phyloP scores from a whole-genome alignment of 805 yeast species.

The Schizosaccharomyces octosporus region DNA sequence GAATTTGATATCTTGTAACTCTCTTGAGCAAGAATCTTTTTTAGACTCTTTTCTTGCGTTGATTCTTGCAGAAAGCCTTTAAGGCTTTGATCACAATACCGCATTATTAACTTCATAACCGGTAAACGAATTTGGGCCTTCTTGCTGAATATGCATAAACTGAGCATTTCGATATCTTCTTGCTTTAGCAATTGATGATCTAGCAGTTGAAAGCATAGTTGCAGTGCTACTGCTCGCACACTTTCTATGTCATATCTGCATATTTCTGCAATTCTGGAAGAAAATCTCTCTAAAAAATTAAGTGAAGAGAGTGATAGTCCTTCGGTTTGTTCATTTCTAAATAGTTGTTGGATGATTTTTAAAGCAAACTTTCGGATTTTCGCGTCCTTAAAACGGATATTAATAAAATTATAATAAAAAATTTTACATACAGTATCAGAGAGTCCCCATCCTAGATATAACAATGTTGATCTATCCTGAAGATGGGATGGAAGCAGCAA shows the following conservation, averaged over 20 bases:
- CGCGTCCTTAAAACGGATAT: neutral
- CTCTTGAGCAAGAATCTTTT: neutral
- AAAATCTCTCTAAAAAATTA: neutral
- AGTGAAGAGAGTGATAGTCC: neutral
- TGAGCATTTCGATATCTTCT: neutral
- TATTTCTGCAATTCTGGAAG: neutral
- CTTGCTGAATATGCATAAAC: neutral
- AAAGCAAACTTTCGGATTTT: neutral
- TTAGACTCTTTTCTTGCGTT: neutral
- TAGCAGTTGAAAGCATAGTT: neutral
- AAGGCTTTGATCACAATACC: neutral
- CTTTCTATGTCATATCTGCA: neutral
- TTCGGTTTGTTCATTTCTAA: neutral
- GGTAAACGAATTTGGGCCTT: neutral
- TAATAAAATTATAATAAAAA: no score
- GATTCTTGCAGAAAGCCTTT: neutral
- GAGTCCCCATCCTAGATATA: neutral
- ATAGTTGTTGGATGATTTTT: neutral
- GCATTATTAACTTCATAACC: neutral
- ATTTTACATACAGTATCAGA: neutral
- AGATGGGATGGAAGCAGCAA: neutral
- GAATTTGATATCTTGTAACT: neutral
- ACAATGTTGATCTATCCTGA: neutral
- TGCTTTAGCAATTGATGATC: neutral
- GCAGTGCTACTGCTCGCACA: neutral